Evolutionary conservation across 2,329 filamentous ascomycete genomes (phyloP).

Genomic region (Cryoendolithus antarcticus): DNA sequence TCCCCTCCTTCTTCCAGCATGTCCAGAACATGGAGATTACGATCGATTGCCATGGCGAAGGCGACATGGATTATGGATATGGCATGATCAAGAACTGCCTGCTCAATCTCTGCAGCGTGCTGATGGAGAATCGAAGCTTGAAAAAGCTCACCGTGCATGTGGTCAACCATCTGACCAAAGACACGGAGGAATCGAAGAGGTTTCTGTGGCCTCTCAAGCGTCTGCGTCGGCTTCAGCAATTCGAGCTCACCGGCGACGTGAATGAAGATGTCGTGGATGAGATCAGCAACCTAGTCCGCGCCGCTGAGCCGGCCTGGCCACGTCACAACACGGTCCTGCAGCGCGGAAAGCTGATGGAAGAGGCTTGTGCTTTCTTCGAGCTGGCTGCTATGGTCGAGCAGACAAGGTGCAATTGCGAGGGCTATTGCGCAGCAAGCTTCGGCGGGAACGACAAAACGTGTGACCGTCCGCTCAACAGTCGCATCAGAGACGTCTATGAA

Average conservation of each 20-base stretch:
- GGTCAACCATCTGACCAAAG: not conserved
- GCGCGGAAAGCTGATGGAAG: not conserved
- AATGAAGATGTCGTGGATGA: not conserved
- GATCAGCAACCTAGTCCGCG: slow-evolving; percentile 1
- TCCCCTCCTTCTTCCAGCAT: not conserved
- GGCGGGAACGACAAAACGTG: too few species aligned
- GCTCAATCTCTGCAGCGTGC: slow-evolving; percentile 6
- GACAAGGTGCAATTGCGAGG: too few species aligned
- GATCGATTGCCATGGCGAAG: not conserved
- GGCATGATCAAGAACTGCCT: slow-evolving; percentile 2
- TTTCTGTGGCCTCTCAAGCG: slow-evolving; percentile 7
- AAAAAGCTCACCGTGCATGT: slow-evolving; percentile 4
- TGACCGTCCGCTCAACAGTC: too few species aligned
- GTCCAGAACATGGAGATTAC: not conserved
- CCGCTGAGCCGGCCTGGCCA: not conserved
- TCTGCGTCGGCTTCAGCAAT: slow-evolving; percentile 2
- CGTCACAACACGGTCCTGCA: slow-evolving; percentile 5
- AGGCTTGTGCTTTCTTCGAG: not conserved
- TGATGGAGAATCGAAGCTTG: slow-evolving; percentile 8
- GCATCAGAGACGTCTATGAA: too few species aligned
- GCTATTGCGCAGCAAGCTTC: too few species aligned
- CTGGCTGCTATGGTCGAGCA: not conserved
- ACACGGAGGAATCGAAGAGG: not conserved
- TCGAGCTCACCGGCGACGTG: slow-evolving; percentile 3
- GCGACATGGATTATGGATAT: not conserved